Evolutionary conservation across 257 asterid genomes (phyloP), one percentile per base, ranked within the genome.

Genomic region (Gentiana dahurica): DNA sequence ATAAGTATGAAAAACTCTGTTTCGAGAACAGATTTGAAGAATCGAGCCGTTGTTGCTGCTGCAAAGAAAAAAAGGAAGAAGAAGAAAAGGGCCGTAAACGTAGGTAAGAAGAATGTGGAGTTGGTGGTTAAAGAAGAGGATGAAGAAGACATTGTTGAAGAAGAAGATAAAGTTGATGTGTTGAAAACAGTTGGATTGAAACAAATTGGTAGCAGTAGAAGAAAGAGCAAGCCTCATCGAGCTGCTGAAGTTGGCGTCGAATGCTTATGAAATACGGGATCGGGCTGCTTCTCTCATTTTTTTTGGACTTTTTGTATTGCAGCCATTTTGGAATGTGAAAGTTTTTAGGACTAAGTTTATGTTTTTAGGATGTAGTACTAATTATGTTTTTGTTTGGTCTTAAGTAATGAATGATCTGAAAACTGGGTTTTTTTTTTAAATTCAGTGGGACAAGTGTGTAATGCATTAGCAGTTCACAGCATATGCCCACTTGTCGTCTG

Each of bases 211-310:
- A 85, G 95, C 74, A 60, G 95, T 60, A 81, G 97, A 80, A 81
- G 97, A 80, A 88, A 88, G 78, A 85, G 74, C 71, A 88, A 83
- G 77, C 97, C 97, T 49, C 80, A 90, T 12, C 74, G 97, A 8
- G 97, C 97, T 60, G 95, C 95, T 70, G 97, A 85, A 74, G 95
- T 77, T 71, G 95, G 94, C 2, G 93, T 87, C 32, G 93, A 84
- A 68, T 84, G 95, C 92, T 73, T 60, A 66, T 84, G 8, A 41
- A 5, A 3, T 5, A 6, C 67, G 81, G 53, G 57, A 53, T 63
- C 55, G 65, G 38, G 43, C 60, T 50, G 35, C 58, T 50, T 13
- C 24, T 53, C 32, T 15, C 34, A 49, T 55, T 43, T 38, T 50
- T 70, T 58, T 43, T 54, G 36, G 34, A 9, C 49, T 4, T 32